These are phyloP conservation scores for Penicillium sp. DNA, from an alignment of 2,329 filamentous ascomycete genomes.

Conservation along the genomic window DNA sequence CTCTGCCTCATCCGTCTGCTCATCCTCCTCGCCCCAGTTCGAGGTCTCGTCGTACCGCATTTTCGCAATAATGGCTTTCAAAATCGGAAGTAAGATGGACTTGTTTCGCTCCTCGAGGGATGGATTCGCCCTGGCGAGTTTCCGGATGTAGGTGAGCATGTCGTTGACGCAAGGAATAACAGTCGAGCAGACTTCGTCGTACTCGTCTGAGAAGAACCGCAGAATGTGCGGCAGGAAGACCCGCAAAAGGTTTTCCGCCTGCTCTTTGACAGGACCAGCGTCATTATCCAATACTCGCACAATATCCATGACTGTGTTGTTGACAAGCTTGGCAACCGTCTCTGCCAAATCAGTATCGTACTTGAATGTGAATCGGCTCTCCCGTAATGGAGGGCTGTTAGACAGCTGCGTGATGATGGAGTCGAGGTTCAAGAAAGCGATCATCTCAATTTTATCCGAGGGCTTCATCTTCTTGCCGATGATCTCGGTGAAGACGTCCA, in stretches of 20 bases:
- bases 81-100: conserved; percentile 79
- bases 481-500: conserved; percentile 93
- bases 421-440: conserved; percentile 82
- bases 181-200: conserved; percentile 94
- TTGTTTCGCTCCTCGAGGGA: conserved; percentile 71
- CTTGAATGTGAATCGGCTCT: conserved; percentile 73
- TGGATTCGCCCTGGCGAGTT: conserved; percentile 62
- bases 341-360: conserved; percentile 97
- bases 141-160: conserved; percentile 84
- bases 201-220: conserved; percentile 95
- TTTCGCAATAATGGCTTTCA: conserved; percentile 89
- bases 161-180: conserved; percentile 93
- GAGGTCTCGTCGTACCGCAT: conserved; percentile 98
- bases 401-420: conserved; percentile 84
- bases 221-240: conserved; percentile 79
- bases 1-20: conserved; percentile 94
- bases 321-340: conserved; percentile 91
- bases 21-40: conserved; percentile 88
- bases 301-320: conserved; percentile 82
- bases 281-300: conserved; percentile 79
- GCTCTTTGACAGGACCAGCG: conserved; percentile 57
- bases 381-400: conserved; percentile 73
- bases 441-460: conserved; percentile 89
- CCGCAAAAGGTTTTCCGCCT: conserved; percentile 78
- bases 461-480: conserved; percentile 97